Evolutionary conservation across 2,329 filamentous ascomycete species (phyloP).

Genomic region (Colletotrichum sp.): DNA sequence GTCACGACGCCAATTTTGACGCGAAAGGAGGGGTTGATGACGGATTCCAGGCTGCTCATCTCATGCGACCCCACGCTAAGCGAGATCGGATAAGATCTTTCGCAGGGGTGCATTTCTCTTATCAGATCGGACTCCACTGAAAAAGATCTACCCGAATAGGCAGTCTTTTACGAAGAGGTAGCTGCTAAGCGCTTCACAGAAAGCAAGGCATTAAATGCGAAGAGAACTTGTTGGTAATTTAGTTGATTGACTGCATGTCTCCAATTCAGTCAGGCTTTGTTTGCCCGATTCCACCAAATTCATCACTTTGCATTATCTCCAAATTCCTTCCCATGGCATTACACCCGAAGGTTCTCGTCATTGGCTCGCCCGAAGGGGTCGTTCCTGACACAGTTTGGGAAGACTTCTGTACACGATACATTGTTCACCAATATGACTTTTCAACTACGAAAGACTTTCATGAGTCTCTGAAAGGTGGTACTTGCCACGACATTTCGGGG

Average conservation of each 20-base stretch:
- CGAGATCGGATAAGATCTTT: neutral
- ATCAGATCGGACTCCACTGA: neutral
- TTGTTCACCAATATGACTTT: neutral
- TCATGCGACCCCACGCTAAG: neutral
- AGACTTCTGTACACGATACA: neutral
- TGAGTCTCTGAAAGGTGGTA: neutral
- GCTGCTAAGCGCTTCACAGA: neutral
- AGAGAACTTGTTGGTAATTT: neutral
- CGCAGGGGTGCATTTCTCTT: neutral
- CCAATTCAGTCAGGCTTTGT: neutral
- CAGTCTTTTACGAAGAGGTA: neutral
- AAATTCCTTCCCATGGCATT: neutral
- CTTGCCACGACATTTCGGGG: neutral
- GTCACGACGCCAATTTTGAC: neutral
- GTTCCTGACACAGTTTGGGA: neutral
- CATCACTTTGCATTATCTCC: neutral
- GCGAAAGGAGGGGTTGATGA: constrained; percentile 7
- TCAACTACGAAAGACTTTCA: neutral
- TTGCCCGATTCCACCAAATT: neutral
- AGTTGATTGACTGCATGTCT: neutral
- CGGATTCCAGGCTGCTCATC: neutral
- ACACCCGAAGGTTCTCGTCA: neutral
- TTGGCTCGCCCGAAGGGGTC: neutral
- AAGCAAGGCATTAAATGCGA: neutral
- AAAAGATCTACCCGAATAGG: neutral